phyloP scores from a whole-genome alignment of 2,329 filamentous ascomycete genomes.

The Ascochyta rabiei region DNA sequence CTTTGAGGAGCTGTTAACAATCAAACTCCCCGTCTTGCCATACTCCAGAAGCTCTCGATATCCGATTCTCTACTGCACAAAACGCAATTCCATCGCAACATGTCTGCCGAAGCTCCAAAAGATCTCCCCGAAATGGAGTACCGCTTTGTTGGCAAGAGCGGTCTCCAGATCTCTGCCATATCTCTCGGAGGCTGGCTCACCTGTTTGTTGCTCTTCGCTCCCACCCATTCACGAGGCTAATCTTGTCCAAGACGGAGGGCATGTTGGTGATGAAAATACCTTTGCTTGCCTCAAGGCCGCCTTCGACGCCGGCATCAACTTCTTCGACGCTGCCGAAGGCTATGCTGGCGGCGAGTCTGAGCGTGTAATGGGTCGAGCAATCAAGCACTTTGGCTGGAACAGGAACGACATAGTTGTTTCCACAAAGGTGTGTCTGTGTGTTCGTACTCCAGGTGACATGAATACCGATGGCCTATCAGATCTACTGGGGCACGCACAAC shows the following conservation, averaged over 20 bases:
- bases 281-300: slow-evolving; percentile 62
- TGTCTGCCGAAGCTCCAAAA: slow-evolving; percentile 18
- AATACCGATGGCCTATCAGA: slow-evolving; percentile 44
- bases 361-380: slow-evolving; percentile 61
- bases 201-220: slow-evolving; percentile 38
- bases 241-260: slow-evolving; percentile 61
- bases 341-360: slow-evolving; percentile 62
- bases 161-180: slow-evolving; percentile 75
- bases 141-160: slow-evolving; percentile 72
- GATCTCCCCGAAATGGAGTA: slow-evolving; percentile 66
- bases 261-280: slow-evolving; percentile 69
- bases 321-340: slow-evolving; percentile 65
- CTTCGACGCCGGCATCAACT: slow-evolving; percentile 64
- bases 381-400: slow-evolving; percentile 64
- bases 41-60: not conserved
- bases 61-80: not conserved
- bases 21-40: not conserved
- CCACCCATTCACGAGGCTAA: not conserved
- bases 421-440: slow-evolving; percentile 55
- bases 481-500: slow-evolving; percentile 68
- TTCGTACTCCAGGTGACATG: not conserved
- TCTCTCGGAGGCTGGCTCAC: slow-evolving; percentile 69
- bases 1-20: not conserved
- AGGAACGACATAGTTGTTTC: slow-evolving; percentile 63
- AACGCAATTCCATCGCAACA: not conserved